phyloP scores from a whole-genome alignment of 495 filamentous ascomycete species.

The Cladorrhinum samala region DNA sequence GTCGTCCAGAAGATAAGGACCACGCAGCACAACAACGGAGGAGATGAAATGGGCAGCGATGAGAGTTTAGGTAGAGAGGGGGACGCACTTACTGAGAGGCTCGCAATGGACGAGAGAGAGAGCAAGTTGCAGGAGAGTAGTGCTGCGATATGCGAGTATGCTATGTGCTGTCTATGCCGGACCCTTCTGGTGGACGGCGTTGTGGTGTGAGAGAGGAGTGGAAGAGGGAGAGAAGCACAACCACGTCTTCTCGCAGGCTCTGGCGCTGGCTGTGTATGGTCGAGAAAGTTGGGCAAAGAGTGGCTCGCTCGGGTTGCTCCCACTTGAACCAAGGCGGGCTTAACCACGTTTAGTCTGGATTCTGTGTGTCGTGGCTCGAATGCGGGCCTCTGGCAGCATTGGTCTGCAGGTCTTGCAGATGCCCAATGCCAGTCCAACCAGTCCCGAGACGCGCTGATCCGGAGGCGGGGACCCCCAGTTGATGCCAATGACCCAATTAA shows the following conservation, averaged over 20 bases:
- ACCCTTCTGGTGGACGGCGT: not conserved
- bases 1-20: conserved; percentile 11
- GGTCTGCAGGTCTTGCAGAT: conserved; percentile 45
- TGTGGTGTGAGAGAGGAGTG: conserved; percentile 7
- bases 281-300: conserved; percentile 17
- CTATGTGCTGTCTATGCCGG: not conserved
- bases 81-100: conserved; percentile 1
- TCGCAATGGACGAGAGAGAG: too few relatives aligned
- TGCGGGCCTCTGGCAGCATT: conserved; percentile 46
- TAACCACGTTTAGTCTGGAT: conserved; percentile 33
- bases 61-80: conserved; percentile 29
- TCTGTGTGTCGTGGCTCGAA: conserved; percentile 57
- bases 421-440: conserved; percentile 41
- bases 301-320: conserved; percentile 15
- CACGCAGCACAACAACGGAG: conserved; percentile 8
- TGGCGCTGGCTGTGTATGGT: conserved; percentile 3
- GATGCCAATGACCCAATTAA: conserved; percentile 28
- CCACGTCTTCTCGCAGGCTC: not conserved
- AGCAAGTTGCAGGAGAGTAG: too few relatives aligned
- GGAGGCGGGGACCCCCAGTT: conserved; percentile 5
- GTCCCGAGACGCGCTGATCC: conserved; percentile 29
- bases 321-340: conserved; percentile 25
- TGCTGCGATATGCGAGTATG: too few relatives aligned
- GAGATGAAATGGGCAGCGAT: conserved; percentile 5
- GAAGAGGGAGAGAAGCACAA: conserved; percentile 8